A percentile compares a stretch with the other conserved stretches of the same genome.
phyloP scores from a whole-genome alignment of 1,139 yeast genomes.

The Kodamaea arcana region DNA sequence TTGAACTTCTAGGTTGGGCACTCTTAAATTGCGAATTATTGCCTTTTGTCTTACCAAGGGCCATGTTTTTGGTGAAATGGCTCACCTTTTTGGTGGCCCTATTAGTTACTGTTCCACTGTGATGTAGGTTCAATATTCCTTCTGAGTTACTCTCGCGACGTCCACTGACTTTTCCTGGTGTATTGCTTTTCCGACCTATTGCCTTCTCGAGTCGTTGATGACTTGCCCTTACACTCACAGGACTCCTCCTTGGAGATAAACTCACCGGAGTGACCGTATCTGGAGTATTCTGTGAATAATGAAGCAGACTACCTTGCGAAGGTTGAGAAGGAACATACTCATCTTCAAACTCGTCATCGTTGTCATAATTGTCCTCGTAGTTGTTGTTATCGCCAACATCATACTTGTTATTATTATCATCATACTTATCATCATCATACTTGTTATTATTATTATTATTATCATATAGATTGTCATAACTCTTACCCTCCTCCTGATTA shows the following conservation, averaged over 20 bases:
- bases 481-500: not conserved
- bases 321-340: constrained; percentile 7
- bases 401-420: not conserved
- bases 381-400: constrained; percentile 1
- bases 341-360: constrained; percentile 10
- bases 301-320: constrained; percentile 1
- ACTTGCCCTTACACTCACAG: too few species aligned
- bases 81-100: too few species aligned
- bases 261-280: constrained; percentile 9
- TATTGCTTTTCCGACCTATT: too few species aligned
- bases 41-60: constrained; percentile 36
- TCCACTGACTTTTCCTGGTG: too few species aligned
- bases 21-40: too few species aligned
- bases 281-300: not conserved
- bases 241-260: constrained; percentile 13
- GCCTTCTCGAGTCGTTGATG: too few species aligned
- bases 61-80: constrained; percentile 40
- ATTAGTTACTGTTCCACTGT: too few species aligned
- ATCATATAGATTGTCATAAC: not conserved
- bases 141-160: too few species aligned
- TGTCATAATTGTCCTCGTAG: constrained; percentile 5
- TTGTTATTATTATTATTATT: not conserved
- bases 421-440: not conserved
- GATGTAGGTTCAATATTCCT: too few species aligned
- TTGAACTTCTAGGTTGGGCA: too few species aligned